Evolutionary conservation across 148 eudicot genomes (phyloP), one percentile per base, ranked within the genome.

Genomic region (Nepenthes gracilis): DNA sequence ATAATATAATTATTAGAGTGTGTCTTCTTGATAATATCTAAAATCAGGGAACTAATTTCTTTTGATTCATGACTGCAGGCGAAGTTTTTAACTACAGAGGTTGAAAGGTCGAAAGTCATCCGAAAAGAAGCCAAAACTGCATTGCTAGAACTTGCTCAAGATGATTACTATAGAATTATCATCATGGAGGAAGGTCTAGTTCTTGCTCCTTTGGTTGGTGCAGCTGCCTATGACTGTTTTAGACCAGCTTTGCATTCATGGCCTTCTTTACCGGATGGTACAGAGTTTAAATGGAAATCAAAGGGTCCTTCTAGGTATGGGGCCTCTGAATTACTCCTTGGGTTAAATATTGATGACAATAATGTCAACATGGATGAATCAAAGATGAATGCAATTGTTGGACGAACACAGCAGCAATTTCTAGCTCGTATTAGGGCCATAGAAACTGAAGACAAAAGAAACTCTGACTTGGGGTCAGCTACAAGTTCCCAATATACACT

Each of bases 211-310:
- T 63, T 90, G 75, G 80, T 90, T 58, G 97, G 97, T 72, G 74
- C 88, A 55, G 78, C 82, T 65, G 86, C 91, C 12, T 90, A 82
- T 68, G 74, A 79, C 54, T 82, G 83, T 49, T 86, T 77, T 48
- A 84, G 64, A 76, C 91, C 91, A 64, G 67, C 85, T 54, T 60
- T 83, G 60, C 59, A 87, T 77, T 80, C 88, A 58, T 80, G 90
- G 94, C 90, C 88, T 71, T 78, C 90, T 64, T 74, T 82, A 66
- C 94, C 90, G 66, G 94, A 90, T 72, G 97, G 97, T 45, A 80
- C 81, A 9, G 83, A 86, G 77, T 75, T 86, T 55, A 77, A 79
- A 58, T 78, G 70, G 58, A 68, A 23, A 38, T 64, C 83, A 36
- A 81, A 76, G 64, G 69, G 67, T 59, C 80, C 86, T 71, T 86